Evolutionary conservation across 192 early-diverging fungal species (phyloP), one percentile per base, ranked within the genome.

Genomic region (Funneliformis geosporum): DNA sequence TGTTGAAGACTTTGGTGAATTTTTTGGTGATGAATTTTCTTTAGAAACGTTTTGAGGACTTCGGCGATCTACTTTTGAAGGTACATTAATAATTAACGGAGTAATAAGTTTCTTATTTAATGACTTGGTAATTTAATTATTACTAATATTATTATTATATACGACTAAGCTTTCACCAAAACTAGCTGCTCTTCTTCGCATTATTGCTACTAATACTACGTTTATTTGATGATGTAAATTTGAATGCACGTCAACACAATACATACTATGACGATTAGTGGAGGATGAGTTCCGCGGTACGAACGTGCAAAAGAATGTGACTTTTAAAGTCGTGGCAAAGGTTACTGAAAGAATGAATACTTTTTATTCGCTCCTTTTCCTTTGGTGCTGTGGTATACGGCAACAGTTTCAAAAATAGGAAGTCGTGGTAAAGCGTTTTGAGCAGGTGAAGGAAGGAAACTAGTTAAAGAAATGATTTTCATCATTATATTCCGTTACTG

Each of bases 231-330:
- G 67, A 25, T 38, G 67, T 23, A 69, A 69, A 39, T n/a, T 10
- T 44, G 38, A 16, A 25, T 43, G 70, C 6, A 73, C 14, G 23
- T 72, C 70, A 39, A 42, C 70, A 59, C 47, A 21, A 73, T 73
- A 60, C 46, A 74, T 39, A 47, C 73, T 75, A 60, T 75, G 73
- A 16, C 73, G 73, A 44, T 44, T 75, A 33, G 40, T 46, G 7
- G 23, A 75, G 27, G 50, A 38, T 23, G n/a, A 21, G n/a, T 75
- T 23, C 33, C 68, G n/a, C 27, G 55, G 11, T 47, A 39, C 55
- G 27, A 14, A 44, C 21, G 42, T 38, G 64, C 25, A 33, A 38
- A 66, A 66, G 64, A 21, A 40, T 42, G 11, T 6, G 11, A 42
- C 6, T 27, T 27, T 27, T 11, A 27, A 11, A 60, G 14, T 60